Conservation (phyloP, 1,284 basidiomycete genomes). For the Ganoderma meredithae region DNA sequence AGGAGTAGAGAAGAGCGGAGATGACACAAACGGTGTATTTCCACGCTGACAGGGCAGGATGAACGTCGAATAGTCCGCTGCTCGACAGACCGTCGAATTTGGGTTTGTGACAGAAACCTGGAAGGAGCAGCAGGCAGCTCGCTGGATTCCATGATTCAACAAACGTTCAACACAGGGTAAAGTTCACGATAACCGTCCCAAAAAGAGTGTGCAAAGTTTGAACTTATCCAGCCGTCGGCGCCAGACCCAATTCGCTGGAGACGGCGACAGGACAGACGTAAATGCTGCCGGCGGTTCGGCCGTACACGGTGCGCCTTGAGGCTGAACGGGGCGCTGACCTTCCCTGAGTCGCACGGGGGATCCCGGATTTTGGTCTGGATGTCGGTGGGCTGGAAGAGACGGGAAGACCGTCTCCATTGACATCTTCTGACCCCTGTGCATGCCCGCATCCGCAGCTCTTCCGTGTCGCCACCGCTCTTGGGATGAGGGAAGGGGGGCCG, state of each 20-base stretch:
- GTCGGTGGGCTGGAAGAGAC: constrained; percentile 5
- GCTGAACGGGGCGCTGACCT: constrained; percentile 12
- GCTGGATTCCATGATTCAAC: neutral
- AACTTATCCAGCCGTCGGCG: neutral
- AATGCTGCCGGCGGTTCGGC: neutral
- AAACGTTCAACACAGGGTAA: neutral
- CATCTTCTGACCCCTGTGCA: constrained; percentile 1
- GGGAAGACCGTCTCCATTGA: neutral
- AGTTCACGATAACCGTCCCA: neutral
- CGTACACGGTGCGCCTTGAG: constrained; percentile 1
- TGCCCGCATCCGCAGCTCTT: neutral
- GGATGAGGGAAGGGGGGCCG: constrained; percentile 1
- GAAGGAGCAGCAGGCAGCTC: neutral
- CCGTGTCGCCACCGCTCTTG: constrained; percentile 1
- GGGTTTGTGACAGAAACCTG: constrained; percentile 1
- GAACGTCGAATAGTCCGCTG: neutral
- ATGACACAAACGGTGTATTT: neutral
- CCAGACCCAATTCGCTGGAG: neutral
- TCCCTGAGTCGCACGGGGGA: constrained; percentile 9
- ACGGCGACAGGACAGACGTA: neutral
- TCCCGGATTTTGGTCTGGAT: constrained; percentile 11
- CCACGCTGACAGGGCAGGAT: neutral
- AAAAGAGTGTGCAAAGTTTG: neutral
- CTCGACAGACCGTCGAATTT: neutral
- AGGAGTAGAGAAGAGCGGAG: neutral